phyloP scores from a whole-genome alignment of 208 protist species.

The Leishmania arabica region DNA sequence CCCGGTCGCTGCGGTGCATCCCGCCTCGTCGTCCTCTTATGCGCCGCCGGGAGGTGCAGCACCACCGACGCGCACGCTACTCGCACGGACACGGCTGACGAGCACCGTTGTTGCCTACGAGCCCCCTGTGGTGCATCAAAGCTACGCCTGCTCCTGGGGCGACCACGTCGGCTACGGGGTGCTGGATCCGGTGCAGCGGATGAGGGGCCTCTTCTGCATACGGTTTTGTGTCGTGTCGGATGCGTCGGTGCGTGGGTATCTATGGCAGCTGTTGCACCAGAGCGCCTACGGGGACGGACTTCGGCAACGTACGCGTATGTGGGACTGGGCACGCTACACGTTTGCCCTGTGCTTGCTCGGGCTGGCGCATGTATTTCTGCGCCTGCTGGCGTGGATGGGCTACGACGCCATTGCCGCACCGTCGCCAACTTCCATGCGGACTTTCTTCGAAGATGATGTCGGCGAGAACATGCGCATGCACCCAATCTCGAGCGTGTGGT shows the following conservation, averaged over 20 bases:
- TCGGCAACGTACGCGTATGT: constrained; percentile 7
- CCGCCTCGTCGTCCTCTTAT: not conserved
- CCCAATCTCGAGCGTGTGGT: constrained; percentile 11
- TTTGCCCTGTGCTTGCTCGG: constrained; percentile 16
- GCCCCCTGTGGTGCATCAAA: constrained; percentile 35
- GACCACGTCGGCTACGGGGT: constrained; percentile 28
- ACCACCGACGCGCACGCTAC: constrained; percentile 14
- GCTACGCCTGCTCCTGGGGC: constrained; percentile 13
- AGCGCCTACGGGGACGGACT: not conserved
- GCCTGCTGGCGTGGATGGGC: constrained; percentile 17
- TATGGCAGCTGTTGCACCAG: constrained; percentile 22
- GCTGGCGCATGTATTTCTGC: constrained; percentile 15
- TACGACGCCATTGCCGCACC: constrained; percentile 26
- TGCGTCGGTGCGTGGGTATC: constrained; percentile 29
- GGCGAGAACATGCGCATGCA: constrained; percentile 28
- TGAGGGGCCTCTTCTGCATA: constrained; percentile 63
- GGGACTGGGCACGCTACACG: constrained; percentile 23
- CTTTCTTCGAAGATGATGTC: constrained; percentile 21
- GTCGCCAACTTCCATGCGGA: constrained; percentile 11
- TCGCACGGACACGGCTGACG: constrained; percentile 35
- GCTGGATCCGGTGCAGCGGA: constrained; percentile 35
- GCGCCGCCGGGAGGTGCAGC: not conserved
- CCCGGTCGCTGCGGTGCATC: not conserved
- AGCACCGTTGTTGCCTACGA: constrained; percentile 46
- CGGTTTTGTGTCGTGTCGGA: constrained; percentile 62